phyloP scores from a whole-genome alignment of 352 stramenopile species.

The Nothophytophthora sp. region DNA sequence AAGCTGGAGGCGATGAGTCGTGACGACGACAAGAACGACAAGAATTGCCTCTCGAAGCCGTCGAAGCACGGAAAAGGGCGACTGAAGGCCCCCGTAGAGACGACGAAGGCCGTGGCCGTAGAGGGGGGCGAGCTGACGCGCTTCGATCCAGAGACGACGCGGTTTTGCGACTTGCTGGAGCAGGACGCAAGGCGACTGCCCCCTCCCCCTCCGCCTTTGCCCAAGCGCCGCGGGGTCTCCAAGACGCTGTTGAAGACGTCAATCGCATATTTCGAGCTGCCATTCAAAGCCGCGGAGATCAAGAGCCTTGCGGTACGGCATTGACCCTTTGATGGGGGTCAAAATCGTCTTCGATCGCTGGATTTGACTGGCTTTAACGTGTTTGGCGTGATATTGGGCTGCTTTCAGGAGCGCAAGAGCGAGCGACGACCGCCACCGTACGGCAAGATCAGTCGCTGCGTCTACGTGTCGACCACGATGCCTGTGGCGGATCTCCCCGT shows the following conservation, averaged over 20 bases:
- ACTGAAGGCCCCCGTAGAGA: neutral
- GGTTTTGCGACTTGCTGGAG: conserved; percentile 32
- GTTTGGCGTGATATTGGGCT: too few species aligned
- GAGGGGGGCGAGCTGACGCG: neutral
- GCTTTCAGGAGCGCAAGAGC: conserved; percentile 40
- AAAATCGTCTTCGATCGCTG: too few species aligned
- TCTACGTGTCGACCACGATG: conserved; percentile 68
- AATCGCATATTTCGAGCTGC: conserved; percentile 34
- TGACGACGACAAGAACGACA: conserved; percentile 6
- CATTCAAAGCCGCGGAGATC: conserved; percentile 37
- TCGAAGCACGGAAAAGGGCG: conserved; percentile 19
- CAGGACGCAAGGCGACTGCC: conserved; percentile 20
- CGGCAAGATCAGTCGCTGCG: conserved; percentile 67
- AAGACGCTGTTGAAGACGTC: conserved; percentile 8
- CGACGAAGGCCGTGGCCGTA: neutral
- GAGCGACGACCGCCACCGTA: conserved; percentile 58
- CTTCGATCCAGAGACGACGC: conserved; percentile 24
- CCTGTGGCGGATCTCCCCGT: conserved; percentile 56
- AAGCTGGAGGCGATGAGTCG: conserved; percentile 10
- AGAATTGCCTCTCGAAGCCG: conserved; percentile 9
- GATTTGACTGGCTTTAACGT: too few species aligned
- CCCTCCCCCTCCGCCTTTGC: conserved; percentile 2
- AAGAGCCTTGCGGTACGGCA: conserved; percentile 23
- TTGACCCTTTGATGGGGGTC: neutral
- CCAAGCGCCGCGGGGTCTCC: conserved; percentile 3